phyloP scores from a whole-genome alignment of 2,329 filamentous ascomycete species.

The Neonectria hederae region DNA sequence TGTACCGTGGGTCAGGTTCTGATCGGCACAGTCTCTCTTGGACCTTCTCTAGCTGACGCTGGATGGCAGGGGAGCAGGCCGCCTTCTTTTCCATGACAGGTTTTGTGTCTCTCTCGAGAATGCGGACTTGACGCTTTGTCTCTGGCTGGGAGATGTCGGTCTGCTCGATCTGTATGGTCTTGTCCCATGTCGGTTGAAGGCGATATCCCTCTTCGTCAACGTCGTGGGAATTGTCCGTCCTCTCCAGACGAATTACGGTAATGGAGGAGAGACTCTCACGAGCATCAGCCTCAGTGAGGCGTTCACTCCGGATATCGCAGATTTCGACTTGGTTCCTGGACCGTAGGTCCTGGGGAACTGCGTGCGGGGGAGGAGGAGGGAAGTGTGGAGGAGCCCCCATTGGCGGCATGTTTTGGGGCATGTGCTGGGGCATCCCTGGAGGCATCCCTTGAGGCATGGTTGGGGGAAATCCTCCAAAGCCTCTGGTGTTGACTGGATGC shows the following conservation, averaged over 20 bases:
- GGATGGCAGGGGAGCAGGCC: constrained; percentile 47
- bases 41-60: constrained; percentile 54
- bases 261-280: constrained; percentile 53
- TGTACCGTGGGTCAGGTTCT: constrained; percentile 52
- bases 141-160: constrained; percentile 51
- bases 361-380: constrained; percentile 26
- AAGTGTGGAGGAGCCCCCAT: constrained; percentile 14
- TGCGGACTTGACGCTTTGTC: constrained; percentile 48
- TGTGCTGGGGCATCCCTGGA: constrained; percentile 7
- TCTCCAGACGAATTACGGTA: constrained; percentile 54
- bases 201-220: constrained; percentile 50
- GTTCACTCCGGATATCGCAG: constrained; percentile 51
- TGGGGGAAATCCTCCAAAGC: not conserved
- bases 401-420: constrained; percentile 14
- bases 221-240: constrained; percentile 43
- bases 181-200: constrained; percentile 52
- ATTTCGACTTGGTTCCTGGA: constrained; percentile 32
- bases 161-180: constrained; percentile 46
- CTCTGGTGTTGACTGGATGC: not conserved
- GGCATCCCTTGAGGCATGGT: constrained; percentile 12
- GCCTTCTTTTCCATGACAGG: constrained; percentile 52
- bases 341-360: constrained; percentile 25
- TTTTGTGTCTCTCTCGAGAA: constrained; percentile 48
- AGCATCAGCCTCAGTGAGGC: constrained; percentile 51
- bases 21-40: constrained; percentile 45